phyloP scores from a whole-genome alignment of 2,329 filamentous ascomycete genomes.

The Curvularia sp. region DNA sequence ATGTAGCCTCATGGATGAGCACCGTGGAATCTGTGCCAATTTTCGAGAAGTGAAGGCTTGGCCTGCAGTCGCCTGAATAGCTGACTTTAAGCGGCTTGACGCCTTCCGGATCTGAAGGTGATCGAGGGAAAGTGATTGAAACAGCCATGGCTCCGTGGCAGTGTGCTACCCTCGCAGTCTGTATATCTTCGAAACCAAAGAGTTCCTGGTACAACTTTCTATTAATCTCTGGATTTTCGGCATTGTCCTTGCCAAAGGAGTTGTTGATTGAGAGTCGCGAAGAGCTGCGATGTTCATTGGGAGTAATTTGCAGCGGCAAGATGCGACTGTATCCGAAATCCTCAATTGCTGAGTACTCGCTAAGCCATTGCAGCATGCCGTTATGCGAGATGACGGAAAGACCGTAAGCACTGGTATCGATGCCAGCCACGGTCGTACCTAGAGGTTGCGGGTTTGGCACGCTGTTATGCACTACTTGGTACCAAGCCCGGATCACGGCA shows the following conservation, averaged over 20 bases:
- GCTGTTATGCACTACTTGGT: slow-evolving; percentile 61
- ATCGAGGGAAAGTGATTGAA: slow-evolving; percentile 75
- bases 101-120: slow-evolving; percentile 19
- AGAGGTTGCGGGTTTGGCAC: slow-evolving; percentile 37
- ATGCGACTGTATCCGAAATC: slow-evolving; percentile 73
- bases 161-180: slow-evolving; percentile 74
- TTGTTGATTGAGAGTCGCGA: slow-evolving; percentile 39
- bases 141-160: slow-evolving; percentile 80
- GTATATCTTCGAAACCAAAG: slow-evolving; percentile 70
- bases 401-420: slow-evolving; percentile 41
- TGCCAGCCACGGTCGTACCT: slow-evolving; percentile 25
- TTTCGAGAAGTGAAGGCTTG: slow-evolving; percentile 66
- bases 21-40: slow-evolving; percentile 80
- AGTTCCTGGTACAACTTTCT: slow-evolving; percentile 52
- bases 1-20: slow-evolving; percentile 94
- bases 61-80: slow-evolving; percentile 94
- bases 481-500: slow-evolving; percentile 84
- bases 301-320: slow-evolving; percentile 57
- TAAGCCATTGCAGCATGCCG: slow-evolving; percentile 76
- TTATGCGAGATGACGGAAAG: slow-evolving; percentile 68
- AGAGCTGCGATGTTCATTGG: slow-evolving; percentile 27
- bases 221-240: slow-evolving; percentile 16
- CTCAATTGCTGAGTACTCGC: slow-evolving; percentile 80
- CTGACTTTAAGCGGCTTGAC: slow-evolving; percentile 77
- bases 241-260: slow-evolving; percentile 20